A percentile compares a stretch with the other conserved stretches of the same genome.
Evolutionary conservation across 2,329 filamentous ascomycete species (phyloP).

Genomic region (Lachnellula hyalina): DNA sequence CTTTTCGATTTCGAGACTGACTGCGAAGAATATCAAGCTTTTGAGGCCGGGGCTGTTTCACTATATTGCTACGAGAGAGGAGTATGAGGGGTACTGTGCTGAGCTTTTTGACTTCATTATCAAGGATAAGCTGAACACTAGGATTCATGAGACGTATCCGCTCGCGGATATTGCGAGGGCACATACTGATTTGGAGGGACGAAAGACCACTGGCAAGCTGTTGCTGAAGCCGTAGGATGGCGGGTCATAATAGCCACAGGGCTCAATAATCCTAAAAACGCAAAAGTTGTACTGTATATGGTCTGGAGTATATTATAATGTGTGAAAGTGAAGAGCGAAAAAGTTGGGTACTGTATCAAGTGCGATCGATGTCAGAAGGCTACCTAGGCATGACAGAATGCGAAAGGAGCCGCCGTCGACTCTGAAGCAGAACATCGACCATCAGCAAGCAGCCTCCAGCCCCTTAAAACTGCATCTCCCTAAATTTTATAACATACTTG

Average conservation of each 20-base stretch:
- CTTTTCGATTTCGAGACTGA: slow-evolving; percentile 49
- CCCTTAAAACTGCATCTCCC: too few relatives aligned
- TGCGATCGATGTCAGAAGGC: neutral
- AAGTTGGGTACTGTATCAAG: neutral
- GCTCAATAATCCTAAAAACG: too few relatives aligned
- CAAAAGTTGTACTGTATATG: neutral
- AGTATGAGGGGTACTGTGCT: slow-evolving; percentile 62
- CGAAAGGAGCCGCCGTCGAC: too few relatives aligned
- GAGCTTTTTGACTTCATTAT: slow-evolving; percentile 71
- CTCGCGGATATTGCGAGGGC: slow-evolving; percentile 67
- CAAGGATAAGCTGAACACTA: slow-evolving; percentile 64
- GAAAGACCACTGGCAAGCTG: slow-evolving; percentile 80
- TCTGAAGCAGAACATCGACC: too few relatives aligned
- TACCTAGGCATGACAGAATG: neutral
- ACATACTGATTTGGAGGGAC: slow-evolving; percentile 72
- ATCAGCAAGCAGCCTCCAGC: too few relatives aligned
- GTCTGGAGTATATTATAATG: too few relatives aligned
- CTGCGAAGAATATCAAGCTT: slow-evolving; percentile 71
- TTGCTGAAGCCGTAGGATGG: slow-evolving; percentile 54
- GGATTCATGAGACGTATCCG: slow-evolving; percentile 72
- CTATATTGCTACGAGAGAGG: slow-evolving; percentile 65
- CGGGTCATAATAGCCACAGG: too few relatives aligned
- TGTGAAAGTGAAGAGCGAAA: too few relatives aligned
- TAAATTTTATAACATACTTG: too few relatives aligned
- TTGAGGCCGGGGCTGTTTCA: slow-evolving; percentile 66